Evolutionary conservation across 2,329 filamentous ascomycete genomes (phyloP), one percentile per base, ranked within the genome.

Genomic region (Madurella fahalii): DNA sequence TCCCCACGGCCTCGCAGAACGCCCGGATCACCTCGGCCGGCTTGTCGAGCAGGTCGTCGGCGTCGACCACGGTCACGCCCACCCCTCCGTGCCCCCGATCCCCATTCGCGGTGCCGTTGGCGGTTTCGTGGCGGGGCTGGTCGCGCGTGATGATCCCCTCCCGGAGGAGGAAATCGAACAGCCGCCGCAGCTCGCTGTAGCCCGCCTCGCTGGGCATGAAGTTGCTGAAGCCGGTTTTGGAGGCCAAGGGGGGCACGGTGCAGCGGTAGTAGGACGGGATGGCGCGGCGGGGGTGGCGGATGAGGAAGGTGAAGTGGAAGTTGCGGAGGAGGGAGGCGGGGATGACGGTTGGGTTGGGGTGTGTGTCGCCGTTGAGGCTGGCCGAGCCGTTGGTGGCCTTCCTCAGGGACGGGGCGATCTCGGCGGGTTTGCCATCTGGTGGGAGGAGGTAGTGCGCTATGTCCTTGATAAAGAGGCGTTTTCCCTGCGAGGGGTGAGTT

Each of bases 381-480:
- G 59, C 63, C 40, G 57, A 57, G 48, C 65, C 16, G 50, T 58
- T 42, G 61, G 62, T 48, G 58, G 58, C 25, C 58, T 58, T 46
- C 51, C 31, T 12, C 9, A 96, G 78, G n/a, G 90, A 96, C 2
- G 89, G 88, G 9, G 90, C 91, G 57, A 94, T 83, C 47, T 77
- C 77, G 48, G 89, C 82, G 13, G 81, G 77, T 65, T 87, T 81
- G 45, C 80, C 78, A 59, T 87, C 76, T 3, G 90, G 89, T 5
- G 91, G 88, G 60, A 95, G 78, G 61, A 96, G 79, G 71, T 97
- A 97, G 73, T 96, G 87, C 53, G 89, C 86, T 76, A 97, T 99
- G 71, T 97, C 94, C 73, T 99, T 99, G 81, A 99, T 94, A 76
- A 97, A 96, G 65, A 95, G 77, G 64, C 93, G 89, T 77, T 95